Percentiles rank a stretch among this genome's conserved stretches.
These are phyloP conservation scores for Globisporangium canariense DNA, from an alignment of 352 stramenopile genomes.

Conservation along the genomic window DNA sequence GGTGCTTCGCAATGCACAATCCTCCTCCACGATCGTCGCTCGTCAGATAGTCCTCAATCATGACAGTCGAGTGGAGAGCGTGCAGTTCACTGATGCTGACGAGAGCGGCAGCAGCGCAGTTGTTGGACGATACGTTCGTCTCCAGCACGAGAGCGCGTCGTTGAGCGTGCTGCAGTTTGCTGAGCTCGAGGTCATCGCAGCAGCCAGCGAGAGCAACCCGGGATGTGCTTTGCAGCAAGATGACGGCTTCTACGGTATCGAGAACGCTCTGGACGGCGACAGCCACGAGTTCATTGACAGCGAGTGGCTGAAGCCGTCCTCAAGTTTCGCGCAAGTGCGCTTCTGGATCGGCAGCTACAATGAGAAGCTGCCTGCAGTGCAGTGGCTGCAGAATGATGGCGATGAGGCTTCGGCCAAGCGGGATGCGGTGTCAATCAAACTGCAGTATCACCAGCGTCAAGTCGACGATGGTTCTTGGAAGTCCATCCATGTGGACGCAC, in stretches of 20 bases:
- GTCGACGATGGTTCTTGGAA: slow-evolving; percentile 6
- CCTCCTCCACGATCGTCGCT: not conserved
- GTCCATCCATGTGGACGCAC: slow-evolving; percentile 17
- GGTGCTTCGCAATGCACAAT: not conserved
- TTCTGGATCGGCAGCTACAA: slow-evolving; percentile 74
- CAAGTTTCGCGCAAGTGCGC: slow-evolving; percentile 31
- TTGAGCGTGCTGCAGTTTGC: slow-evolving; percentile 54
- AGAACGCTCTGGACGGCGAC: slow-evolving; percentile 30
- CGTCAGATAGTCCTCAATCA: slow-evolving; percentile 14
- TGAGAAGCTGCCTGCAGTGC: slow-evolving; percentile 43
- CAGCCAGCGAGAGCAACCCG: not conserved
- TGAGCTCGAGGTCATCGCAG: slow-evolving; percentile 56
- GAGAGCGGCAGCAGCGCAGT: slow-evolving; percentile 3
- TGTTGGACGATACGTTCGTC: slow-evolving; percentile 48
- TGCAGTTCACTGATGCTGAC: slow-evolving; percentile 11
- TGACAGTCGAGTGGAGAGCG: slow-evolving; percentile 20
- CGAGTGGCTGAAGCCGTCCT: slow-evolving; percentile 55
- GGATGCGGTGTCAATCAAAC: slow-evolving; percentile 11
- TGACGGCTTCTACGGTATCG: slow-evolving; percentile 69
- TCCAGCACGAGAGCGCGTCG: slow-evolving; percentile 44
- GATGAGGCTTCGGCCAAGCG: not conserved
- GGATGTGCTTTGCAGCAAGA: slow-evolving; percentile 10
- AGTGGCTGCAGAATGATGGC: slow-evolving; percentile 34
- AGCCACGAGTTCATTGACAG: slow-evolving; percentile 49
- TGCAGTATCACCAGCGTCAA: slow-evolving; percentile 9